Conservation (phyloP, 208 protist species). For the Leishmania tarentolae region DNA sequence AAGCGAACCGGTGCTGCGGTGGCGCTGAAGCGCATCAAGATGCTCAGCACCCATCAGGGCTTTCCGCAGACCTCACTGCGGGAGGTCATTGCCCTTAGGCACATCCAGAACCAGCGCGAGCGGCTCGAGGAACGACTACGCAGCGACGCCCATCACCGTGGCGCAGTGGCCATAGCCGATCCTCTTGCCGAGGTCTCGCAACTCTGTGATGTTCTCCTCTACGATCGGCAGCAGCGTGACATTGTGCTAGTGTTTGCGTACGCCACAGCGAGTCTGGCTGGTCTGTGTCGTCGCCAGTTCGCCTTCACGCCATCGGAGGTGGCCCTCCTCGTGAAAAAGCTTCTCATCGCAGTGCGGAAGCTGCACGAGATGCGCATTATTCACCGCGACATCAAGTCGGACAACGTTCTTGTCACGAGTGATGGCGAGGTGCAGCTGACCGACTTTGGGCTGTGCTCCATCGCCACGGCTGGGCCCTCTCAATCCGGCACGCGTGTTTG, state of each 20-base stretch:
- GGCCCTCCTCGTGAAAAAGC: slow-evolving; percentile 78
- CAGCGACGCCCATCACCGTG: slow-evolving; percentile 7
- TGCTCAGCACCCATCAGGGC: slow-evolving; percentile 75
- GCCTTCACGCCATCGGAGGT: slow-evolving; percentile 60
- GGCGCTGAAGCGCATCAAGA: slow-evolving; percentile 88
- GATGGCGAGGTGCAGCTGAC: slow-evolving; percentile 74
- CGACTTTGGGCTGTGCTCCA: slow-evolving; percentile 88
- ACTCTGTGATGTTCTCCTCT: slow-evolving; percentile 84
- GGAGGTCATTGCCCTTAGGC: slow-evolving; percentile 82
- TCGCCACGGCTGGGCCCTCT: slow-evolving; percentile 24
- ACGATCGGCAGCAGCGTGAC: slow-evolving; percentile 46
- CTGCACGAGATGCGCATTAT: slow-evolving; percentile 89
- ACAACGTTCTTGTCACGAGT: slow-evolving; percentile 80
- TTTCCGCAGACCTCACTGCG: slow-evolving; percentile 89
- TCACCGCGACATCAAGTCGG: slow-evolving; percentile 91
- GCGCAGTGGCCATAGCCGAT: slow-evolving; percentile 15
- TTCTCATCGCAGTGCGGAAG: slow-evolving; percentile 60
- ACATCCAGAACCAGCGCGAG: slow-evolving; percentile 66
- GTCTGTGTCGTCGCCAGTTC: slow-evolving; percentile 65
- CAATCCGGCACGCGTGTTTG: slow-evolving; percentile 26
- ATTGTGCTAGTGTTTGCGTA: slow-evolving; percentile 87
- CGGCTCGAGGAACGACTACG: slow-evolving; percentile 28
- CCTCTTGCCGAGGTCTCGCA: slow-evolving; percentile 69
- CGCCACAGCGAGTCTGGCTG: slow-evolving; percentile 67
- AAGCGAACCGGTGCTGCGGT: slow-evolving; percentile 56